phyloP scores from a whole-genome alignment of 1,284 basidiomycete genomes.

The Flammula alnicola region DNA sequence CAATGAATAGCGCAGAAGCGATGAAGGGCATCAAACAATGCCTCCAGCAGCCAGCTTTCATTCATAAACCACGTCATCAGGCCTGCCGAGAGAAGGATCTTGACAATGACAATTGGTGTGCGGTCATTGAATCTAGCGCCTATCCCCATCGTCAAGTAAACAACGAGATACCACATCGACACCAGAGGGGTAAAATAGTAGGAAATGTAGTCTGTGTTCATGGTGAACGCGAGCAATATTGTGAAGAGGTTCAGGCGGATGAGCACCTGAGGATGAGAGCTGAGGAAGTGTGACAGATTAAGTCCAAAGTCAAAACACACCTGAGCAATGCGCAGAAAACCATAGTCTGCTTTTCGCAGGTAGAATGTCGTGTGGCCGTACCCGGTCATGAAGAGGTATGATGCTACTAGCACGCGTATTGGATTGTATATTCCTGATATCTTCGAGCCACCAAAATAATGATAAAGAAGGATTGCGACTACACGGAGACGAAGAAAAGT shows the following conservation, averaged over 20 bases:
- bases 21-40: slow-evolving; percentile 67
- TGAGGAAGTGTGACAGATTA: not conserved
- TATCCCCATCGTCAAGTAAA: slow-evolving; percentile 78
- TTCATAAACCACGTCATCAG: slow-evolving; percentile 71
- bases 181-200: slow-evolving; percentile 89
- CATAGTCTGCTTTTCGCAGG: slow-evolving; percentile 85
- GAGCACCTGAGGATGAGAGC: slow-evolving; percentile 56
- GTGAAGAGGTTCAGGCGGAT: slow-evolving; percentile 86
- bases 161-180: slow-evolving; percentile 83
- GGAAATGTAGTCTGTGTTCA: slow-evolving; percentile 90
- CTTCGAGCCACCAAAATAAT: slow-evolving; percentile 87
- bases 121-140: slow-evolving; percentile 79
- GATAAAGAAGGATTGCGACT: slow-evolving; percentile 90
- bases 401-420: slow-evolving; percentile 84
- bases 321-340: slow-evolving; percentile 74
- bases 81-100: slow-evolving; percentile 69
- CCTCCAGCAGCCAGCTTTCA: slow-evolving; percentile 64
- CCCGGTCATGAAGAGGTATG: slow-evolving; percentile 85
- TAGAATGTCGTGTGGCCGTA: slow-evolving; percentile 81
- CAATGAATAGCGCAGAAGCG: slow-evolving; percentile 76
- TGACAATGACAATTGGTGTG: slow-evolving; percentile 67
- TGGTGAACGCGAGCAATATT: slow-evolving; percentile 80
- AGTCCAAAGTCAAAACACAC: slow-evolving; percentile 35
- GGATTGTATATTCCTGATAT: slow-evolving; percentile 91
- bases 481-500: slow-evolving; percentile 5